Conservation (phyloP, 2,329 filamentous ascomycete species). For the Anisogramma anomala region DNA sequence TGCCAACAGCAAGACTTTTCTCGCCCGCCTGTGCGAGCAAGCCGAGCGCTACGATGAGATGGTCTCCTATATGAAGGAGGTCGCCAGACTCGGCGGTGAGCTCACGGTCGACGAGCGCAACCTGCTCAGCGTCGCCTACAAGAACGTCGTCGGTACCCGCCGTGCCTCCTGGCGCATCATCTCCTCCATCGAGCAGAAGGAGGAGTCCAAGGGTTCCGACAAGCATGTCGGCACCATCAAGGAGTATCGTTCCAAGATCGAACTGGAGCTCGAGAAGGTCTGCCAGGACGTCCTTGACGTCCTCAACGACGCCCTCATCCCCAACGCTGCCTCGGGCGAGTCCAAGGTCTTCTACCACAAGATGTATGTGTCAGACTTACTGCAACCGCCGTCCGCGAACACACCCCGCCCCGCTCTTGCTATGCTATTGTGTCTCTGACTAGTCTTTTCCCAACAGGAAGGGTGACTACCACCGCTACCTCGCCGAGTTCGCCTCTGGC, state of each 20-base stretch:
- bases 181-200: conserved; percentile 99
- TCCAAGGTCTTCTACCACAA: conserved; percentile 99
- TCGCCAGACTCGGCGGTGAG: conserved; percentile 75
- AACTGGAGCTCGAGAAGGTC: conserved; percentile 92
- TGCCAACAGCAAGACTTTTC: conserved; percentile 84
- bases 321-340: conserved; percentile 91
- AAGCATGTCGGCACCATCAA: conserved; percentile 91
- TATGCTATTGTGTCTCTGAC: conserved; percentile 6
- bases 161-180: conserved; percentile 99
- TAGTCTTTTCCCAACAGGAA: conserved; percentile 48
- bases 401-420: no score
- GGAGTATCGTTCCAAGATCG: conserved; percentile 97
- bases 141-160: conserved; percentile 97
- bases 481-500: conserved; percentile 84
- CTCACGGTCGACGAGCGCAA: conserved; percentile 95
- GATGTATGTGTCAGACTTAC: conserved; percentile 61
- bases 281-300: conserved; percentile 97
- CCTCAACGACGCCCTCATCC: conserved; percentile 84
- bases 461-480: conserved; percentile 93
- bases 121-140: conserved; percentile 97
- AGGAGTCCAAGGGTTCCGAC: conserved; percentile 95
- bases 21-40: conserved; percentile 99
- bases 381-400: background rate
- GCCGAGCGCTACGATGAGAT: conserved; percentile 99
- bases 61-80: conserved; percentile 99